These are phyloP conservation scores for Pythium sp. DNA, from an alignment of 352 stramenopile genomes.

Conservation along the genomic window DNA sequence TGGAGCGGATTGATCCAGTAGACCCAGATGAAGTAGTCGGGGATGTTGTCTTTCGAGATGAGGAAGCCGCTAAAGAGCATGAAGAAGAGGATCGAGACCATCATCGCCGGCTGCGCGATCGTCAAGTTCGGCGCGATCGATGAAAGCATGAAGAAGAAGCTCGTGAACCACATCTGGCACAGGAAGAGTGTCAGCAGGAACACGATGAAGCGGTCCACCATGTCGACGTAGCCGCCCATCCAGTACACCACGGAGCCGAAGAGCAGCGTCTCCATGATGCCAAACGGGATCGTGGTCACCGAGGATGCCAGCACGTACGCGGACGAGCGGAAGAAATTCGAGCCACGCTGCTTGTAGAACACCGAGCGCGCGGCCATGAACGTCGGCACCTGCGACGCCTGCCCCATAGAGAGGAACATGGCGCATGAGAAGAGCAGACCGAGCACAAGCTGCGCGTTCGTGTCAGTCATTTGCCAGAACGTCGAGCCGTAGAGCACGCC, in stretches of 20 bases:
- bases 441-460: constrained; percentile 61
- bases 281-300: constrained; percentile 49
- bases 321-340: constrained; percentile 85
- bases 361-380: constrained; percentile 73
- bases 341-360: constrained; percentile 89
- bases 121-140: constrained; percentile 37
- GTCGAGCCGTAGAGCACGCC: constrained; percentile 59
- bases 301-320: constrained; percentile 73
- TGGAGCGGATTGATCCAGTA: constrained; percentile 77
- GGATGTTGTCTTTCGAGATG: constrained; percentile 54
- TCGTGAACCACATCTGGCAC: constrained; percentile 63
- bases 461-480: constrained; percentile 60
- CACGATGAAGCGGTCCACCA: constrained; percentile 41
- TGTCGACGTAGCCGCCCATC: constrained; percentile 76
- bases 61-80: constrained; percentile 73
- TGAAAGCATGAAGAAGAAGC: constrained; percentile 69
- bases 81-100: constrained; percentile 63
- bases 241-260: constrained; percentile 90
- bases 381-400: constrained; percentile 73
- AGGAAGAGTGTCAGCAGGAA: constrained; percentile 72
- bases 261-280: constrained; percentile 69
- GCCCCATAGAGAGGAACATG: constrained; percentile 85
- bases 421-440: constrained; percentile 86
- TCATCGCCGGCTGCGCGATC: constrained; percentile 59
- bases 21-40: constrained; percentile 66